Conservation (phyloP, 2,329 filamentous ascomycete genomes). For the Beauveria caledonica region DNA sequence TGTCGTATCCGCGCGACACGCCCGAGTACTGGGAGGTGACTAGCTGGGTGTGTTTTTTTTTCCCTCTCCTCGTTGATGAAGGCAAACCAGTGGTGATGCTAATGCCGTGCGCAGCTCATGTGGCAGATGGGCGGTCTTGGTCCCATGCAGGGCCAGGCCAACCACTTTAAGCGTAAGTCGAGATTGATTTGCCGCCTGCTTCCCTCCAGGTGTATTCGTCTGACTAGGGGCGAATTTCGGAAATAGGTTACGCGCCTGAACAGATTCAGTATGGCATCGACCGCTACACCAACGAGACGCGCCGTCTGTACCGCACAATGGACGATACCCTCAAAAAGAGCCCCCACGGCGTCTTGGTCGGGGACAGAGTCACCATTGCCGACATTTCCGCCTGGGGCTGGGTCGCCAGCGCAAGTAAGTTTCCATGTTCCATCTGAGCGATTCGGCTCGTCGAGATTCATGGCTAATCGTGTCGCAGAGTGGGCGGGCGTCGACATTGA, state of each 20-base stretch:
- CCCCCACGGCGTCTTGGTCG: slow-evolving; percentile 51
- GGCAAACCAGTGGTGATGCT: not conserved
- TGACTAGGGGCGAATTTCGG: not conserved
- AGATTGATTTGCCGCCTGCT: not conserved
- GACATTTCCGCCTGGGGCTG: slow-evolving; percentile 79
- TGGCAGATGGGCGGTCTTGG: slow-evolving; percentile 76
- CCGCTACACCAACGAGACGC: slow-evolving; percentile 74
- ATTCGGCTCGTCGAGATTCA: too few species aligned
- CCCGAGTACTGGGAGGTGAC: slow-evolving; percentile 72
- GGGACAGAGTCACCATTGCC: slow-evolving; percentile 62
- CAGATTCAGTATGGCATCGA: slow-evolving; percentile 75
- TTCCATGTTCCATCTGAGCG: too few species aligned
- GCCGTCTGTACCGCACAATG: slow-evolving; percentile 71
- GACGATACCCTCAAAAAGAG: slow-evolving; percentile 59
- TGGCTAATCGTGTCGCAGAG: slow-evolving; percentile 16
- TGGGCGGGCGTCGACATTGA: slow-evolving; percentile 49
- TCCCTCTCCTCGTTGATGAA: not conserved
- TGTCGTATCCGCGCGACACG: slow-evolving; percentile 66
- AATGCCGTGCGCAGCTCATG: slow-evolving; percentile 36
- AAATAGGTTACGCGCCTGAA: slow-evolving; percentile 64
- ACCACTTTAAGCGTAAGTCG: slow-evolving; percentile 65
- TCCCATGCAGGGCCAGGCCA: slow-evolving; percentile 74
- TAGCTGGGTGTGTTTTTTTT: slow-evolving; percentile 53
- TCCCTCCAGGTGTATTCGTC: not conserved
- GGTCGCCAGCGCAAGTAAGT: slow-evolving; percentile 48